Percentiles rank a stretch among this genome's conserved stretches.
These are phyloP conservation scores for Xylaria sp. DNA, from an alignment of 2,329 filamentous ascomycete genomes.

Conservation along the genomic window DNA sequence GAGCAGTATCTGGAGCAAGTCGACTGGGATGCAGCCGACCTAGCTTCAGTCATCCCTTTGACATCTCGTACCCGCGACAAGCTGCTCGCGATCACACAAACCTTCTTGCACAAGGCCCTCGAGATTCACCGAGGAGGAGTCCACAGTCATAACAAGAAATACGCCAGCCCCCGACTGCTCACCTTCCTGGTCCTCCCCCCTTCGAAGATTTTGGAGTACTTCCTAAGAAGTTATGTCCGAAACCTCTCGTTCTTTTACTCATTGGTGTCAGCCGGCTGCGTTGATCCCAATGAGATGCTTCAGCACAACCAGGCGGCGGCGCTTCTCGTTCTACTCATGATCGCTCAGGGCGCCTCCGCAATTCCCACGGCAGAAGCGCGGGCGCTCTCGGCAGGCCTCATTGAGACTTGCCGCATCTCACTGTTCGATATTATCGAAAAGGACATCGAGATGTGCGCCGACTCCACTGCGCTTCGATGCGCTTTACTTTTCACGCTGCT, in stretches of 20 bases:
- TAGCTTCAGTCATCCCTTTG: constrained; percentile 49
- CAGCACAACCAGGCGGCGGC: constrained; percentile 68
- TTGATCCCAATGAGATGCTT: constrained; percentile 70
- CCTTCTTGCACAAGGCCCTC: constrained; percentile 70
- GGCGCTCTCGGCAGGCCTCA: constrained; percentile 66
- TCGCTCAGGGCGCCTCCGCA: constrained; percentile 70
- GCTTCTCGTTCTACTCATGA: constrained; percentile 70
- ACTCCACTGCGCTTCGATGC: constrained; percentile 65
- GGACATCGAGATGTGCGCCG: constrained; percentile 68
- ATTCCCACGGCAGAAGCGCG: constrained; percentile 67
- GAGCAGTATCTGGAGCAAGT: constrained; percentile 45
- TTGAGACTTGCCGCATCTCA: constrained; percentile 72
- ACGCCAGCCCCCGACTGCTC: constrained; percentile 52
- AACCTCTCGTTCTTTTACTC: constrained; percentile 69
- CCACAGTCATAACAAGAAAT: constrained; percentile 44
- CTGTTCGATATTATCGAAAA: constrained; percentile 74
- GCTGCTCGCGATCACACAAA: constrained; percentile 72
- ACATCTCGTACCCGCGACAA: constrained; percentile 62
- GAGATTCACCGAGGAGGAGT: constrained; percentile 64
- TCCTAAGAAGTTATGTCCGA: constrained; percentile 67
- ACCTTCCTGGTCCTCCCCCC: constrained; percentile 70
- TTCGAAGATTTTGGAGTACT: constrained; percentile 67
- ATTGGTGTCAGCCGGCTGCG: constrained; percentile 58
- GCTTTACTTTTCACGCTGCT: constrained; percentile 69
- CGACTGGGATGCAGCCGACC: constrained; percentile 41